phyloP scores from a whole-genome alignment of 2,329 filamentous ascomycete species.

The Talaromyces sp. region DNA sequence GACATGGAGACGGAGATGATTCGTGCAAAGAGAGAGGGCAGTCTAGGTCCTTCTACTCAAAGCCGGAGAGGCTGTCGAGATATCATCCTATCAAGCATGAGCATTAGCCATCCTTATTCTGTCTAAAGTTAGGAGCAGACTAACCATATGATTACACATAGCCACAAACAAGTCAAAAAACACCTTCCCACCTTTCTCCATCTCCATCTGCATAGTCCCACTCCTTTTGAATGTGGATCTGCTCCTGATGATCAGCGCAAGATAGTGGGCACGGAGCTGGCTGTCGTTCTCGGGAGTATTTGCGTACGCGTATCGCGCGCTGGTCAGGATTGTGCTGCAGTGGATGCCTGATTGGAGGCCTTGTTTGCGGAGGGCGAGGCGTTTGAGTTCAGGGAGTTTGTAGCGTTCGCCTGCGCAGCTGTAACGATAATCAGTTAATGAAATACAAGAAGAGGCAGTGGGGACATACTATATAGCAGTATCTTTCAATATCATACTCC shows the following conservation, averaged over 20 bases:
- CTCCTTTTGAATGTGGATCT: conserved; percentile 97
- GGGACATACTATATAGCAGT: conserved; percentile 74
- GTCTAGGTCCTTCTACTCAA: not conserved
- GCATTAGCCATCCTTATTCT: not conserved
- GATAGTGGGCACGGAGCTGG: conserved; percentile 90
- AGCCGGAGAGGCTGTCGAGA: not conserved
- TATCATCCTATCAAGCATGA: not conserved
- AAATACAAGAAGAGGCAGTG: not conserved
- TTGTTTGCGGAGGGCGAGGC: conserved; percentile 87
- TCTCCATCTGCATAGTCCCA: conserved; percentile 98
- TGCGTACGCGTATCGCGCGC: conserved; percentile 90
- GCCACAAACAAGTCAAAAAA: conserved; percentile 98
- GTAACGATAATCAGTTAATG: not conserved
- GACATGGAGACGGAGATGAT: not conserved
- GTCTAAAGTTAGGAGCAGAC: not conserved
- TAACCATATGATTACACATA: conserved; percentile 84
- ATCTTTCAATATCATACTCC: conserved; percentile 78
- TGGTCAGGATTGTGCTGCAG: conserved; percentile 84
- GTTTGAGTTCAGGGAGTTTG: conserved; percentile 87
- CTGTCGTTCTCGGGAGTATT: conserved; percentile 92
- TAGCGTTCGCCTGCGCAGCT: conserved; percentile 82
- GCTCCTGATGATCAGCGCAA: conserved; percentile 94
- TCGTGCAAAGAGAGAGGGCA: not conserved
- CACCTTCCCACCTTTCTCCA: conserved; percentile 90
- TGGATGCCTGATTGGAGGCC: conserved; percentile 90